Conservation (phyloP, 1,284 basidiomycete species). For the Tilletia setariae region DNA sequence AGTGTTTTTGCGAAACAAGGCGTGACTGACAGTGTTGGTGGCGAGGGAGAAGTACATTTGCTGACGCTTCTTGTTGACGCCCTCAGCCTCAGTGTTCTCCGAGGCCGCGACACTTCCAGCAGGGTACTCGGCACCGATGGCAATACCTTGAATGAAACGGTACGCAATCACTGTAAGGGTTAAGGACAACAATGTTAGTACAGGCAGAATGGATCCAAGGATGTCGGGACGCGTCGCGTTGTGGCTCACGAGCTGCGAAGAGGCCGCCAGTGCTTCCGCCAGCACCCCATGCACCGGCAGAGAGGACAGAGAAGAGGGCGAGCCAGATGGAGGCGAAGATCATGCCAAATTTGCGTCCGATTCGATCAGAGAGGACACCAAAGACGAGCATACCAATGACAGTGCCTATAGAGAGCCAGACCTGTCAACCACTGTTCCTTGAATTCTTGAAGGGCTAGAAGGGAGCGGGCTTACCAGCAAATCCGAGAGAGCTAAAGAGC, state of each 20-base stretch:
- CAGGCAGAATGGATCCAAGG: neutral
- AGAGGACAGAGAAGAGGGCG: constrained; percentile 58
- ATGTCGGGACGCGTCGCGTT: neutral
- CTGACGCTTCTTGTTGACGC: constrained; percentile 72
- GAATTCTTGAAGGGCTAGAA: too few species aligned
- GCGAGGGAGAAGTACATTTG: constrained; percentile 81
- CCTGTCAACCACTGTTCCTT: too few species aligned
- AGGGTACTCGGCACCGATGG: constrained; percentile 81
- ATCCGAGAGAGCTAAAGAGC: constrained; percentile 44
- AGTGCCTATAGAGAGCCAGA: too few species aligned
- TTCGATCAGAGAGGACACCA: constrained; percentile 60
- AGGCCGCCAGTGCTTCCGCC: constrained; percentile 68
- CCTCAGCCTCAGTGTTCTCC: constrained; percentile 74
- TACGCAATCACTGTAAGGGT: constrained; percentile 59
- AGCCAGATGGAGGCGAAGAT: constrained; percentile 56
- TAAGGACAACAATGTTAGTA: neutral
- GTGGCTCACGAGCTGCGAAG: constrained; percentile 66
- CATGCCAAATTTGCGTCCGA: constrained; percentile 76
- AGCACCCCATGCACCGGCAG: constrained; percentile 77
- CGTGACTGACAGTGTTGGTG: constrained; percentile 66
- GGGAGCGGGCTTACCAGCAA: constrained; percentile 32
- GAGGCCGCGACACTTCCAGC: constrained; percentile 86
- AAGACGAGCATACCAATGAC: constrained; percentile 64
- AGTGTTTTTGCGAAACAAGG: constrained; percentile 25
- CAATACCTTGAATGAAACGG: constrained; percentile 56